Evolutionary conservation across 768 basidiomycete genomes (phyloP), one percentile per base, ranked within the genome.

Genomic region (Lentinula raphanica): DNA sequence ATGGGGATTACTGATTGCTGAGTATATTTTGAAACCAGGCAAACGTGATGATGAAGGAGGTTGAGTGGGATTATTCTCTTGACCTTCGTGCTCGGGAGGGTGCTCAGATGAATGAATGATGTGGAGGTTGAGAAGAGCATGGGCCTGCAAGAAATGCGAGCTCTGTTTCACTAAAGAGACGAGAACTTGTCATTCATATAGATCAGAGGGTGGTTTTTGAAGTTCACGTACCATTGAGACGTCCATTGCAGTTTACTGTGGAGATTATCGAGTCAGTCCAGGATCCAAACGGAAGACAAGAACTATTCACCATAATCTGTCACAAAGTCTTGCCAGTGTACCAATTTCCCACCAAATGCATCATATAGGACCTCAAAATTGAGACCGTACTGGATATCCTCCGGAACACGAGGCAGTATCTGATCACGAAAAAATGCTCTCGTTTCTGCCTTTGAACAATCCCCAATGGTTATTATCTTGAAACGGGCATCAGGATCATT

Each of bases 121-220:
- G 67, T 94, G 92, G 13, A 94, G 80, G 63, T 94, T 93, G 56
- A 94, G 80, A 1, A 91, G 75, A 0, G 90, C 79, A 59, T 93
- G 88, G 0, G 92, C 92, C 72, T 93, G 92, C 23, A 93, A 80
- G 74, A 91, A 93, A 65, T 90, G 88, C 0, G 90, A 89, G 58
- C 86, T 85, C 64, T 88, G 86, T 64, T 85, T 85, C 68, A 91
- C 89, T 92, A 62, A 15, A 29, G 27, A 49, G 27, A 49, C 39
- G 59, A 32, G 58, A 60, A 36, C 60, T 17, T 39, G 51, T 54
- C 35, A 56, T 35, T n/a, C 56, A 13, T 42, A 49, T 31, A 17
- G 17, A 49, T 15, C n/a, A 31, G 54, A 8, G 42, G 23, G 38
- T 25, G 49, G 45, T 32, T 38, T 25, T 59, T 19, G 19, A n/a